phyloP scores from a whole-genome alignment of 768 basidiomycete genomes.

The Lactarius vividus region DNA sequence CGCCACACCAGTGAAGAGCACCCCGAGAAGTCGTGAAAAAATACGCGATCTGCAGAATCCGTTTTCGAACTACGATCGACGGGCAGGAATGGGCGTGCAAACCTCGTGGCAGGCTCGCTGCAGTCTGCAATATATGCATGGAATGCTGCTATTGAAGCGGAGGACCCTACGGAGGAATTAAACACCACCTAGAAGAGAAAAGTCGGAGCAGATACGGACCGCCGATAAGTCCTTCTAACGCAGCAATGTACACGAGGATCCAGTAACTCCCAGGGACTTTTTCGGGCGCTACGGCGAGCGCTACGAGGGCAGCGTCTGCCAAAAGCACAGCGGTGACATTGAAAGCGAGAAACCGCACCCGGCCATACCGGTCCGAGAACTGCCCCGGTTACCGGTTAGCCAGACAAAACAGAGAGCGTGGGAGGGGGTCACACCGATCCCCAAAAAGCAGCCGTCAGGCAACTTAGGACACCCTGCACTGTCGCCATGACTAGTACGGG shows the following conservation, averaged over 20 bases:
- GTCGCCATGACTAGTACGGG: slow-evolving; percentile 52
- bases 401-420: not conserved
- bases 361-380: slow-evolving; percentile 78
- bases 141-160: slow-evolving; percentile 48
- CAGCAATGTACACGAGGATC: slow-evolving; percentile 64
- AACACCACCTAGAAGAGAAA: not conserved
- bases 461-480: slow-evolving; percentile 67
- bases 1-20: slow-evolving; percentile 71
- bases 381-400: slow-evolving; percentile 31
- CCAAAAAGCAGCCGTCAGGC: slow-evolving; percentile 86
- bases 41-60: slow-evolving; percentile 49
- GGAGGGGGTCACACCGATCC: slow-evolving; percentile 56
- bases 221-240: slow-evolving; percentile 69
- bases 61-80: slow-evolving; percentile 7
- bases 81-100: not conserved
- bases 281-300: slow-evolving; percentile 57
- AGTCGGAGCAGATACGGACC: slow-evolving; percentile 42
- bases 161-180: slow-evolving; percentile 37
- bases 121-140: slow-evolving; percentile 74
- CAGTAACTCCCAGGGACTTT: slow-evolving; percentile 78
- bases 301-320: slow-evolving; percentile 62
- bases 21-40: slow-evolving; percentile 64
- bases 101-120: slow-evolving; percentile 43
- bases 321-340: slow-evolving; percentile 57
- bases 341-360: slow-evolving; percentile 62